phyloP scores from a whole-genome alignment of 306 rosid genomes.

The Dalbergia cochinchinensis region DNA sequence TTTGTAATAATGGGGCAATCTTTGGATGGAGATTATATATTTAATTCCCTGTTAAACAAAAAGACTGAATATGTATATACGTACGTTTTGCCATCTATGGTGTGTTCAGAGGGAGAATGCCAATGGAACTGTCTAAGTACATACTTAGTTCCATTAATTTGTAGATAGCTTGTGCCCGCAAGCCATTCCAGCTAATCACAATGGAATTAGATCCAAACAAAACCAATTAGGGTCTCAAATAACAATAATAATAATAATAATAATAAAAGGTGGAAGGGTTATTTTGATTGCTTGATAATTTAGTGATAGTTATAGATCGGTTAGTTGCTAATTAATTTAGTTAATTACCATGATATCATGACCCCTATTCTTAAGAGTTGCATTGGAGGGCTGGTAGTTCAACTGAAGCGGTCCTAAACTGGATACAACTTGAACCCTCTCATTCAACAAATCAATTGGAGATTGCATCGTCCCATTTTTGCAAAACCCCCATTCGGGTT shows the following conservation, averaged over 20 bases:
- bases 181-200: conserved; percentile 59
- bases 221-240: background rate
- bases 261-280: too few species aligned
- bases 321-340: background rate
- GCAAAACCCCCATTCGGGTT: conserved; percentile 64
- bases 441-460: conserved; percentile 64
- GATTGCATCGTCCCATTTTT: conserved; percentile 76
- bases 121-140: conserved; percentile 71
- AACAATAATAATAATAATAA: too few species aligned
- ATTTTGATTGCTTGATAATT: background rate
- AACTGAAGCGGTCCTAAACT: conserved; percentile 47
- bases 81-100: conserved; percentile 63
- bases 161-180: conserved; percentile 55
- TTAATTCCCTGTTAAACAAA: too few species aligned
- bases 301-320: background rate
- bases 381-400: conserved; percentile 61
- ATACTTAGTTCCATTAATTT: conserved; percentile 61
- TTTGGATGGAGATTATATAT: too few species aligned
- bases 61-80: background rate
- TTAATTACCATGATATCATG: conserved; percentile 73
- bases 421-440: conserved; percentile 56
- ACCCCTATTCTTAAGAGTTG: conserved; percentile 74
- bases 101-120: conserved; percentile 89
- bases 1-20: too few species aligned
- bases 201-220: background rate